Evolutionary conservation across 2,329 filamentous ascomycete species (phyloP), one percentile per base, ranked within the genome.

Genomic region (Phyllosticta paracitricarpa): DNA sequence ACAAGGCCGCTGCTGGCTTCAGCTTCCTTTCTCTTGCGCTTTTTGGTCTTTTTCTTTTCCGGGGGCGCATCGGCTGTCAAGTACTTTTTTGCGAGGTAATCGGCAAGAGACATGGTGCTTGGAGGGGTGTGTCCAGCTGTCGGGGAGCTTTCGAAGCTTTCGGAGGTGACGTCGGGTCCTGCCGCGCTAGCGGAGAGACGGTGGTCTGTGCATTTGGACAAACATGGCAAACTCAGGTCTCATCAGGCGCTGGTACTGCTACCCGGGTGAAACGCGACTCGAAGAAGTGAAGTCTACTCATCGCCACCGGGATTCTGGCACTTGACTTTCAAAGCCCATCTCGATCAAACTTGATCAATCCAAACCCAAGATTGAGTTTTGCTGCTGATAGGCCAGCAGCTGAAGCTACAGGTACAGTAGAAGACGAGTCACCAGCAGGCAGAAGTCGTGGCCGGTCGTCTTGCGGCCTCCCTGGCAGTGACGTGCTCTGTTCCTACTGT

Each of bases 11-110:
- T 71, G 63, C 53, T 53, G 22, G 56, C 52, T 9, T 62, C 60
- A 58, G 73, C 72, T 54, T 64, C 68, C 56, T 66, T 68, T 66
- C 74, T 77, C 63, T 79, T 71, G 68, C 82, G 82, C 66, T 79
- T 77, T 73, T 82, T 82, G 67, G 81, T 82, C 28, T 75, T 73
- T 58, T 79, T 77, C 68, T 79, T 80, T 71, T 75, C 69, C 19
- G 73, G 69, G 17, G 64, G 59, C 12, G 64, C 74, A 66, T 88
- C 84, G 51, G 86, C 85, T 1, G 82, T 89, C 57, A 99, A 86
- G 73, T 99, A 99, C 74, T 91, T 94, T 65, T 90, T 88, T 48
- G 93, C 92, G 40, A 99, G 84, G 71, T 97, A 99, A 70, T 86
- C 85, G 62, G 91, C 87, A 66, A 97, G 82, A 61, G 82, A 80